phyloP scores from a whole-genome alignment of 1,284 basidiomycete genomes.

The Thecaphora thlaspeos region DNA sequence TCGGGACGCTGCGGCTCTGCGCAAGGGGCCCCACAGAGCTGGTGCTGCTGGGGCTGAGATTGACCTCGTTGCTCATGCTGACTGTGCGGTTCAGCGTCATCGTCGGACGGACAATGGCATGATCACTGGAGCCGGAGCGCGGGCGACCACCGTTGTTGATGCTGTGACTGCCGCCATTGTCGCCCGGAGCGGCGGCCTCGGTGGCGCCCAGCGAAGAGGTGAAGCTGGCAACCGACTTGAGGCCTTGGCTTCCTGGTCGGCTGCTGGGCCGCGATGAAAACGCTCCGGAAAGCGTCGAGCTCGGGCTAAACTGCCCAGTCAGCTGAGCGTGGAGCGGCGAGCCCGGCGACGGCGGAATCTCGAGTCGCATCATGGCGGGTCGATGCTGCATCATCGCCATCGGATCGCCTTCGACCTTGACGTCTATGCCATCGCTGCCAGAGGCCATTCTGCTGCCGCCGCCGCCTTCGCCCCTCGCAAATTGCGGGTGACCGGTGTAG shows the following conservation, averaged over 20 bases:
- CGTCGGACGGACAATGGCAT: conserved; percentile 11
- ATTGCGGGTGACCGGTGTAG: no score
- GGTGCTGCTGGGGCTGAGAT: conserved; percentile 2
- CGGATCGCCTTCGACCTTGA: conserved; percentile 8
- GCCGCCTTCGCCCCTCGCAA: no score
- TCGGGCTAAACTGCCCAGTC: conserved; percentile 27
- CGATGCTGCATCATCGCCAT: conserved; percentile 15
- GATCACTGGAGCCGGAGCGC: conserved; percentile 24
- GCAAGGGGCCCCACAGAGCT: not conserved
- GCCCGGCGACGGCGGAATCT: conserved; percentile 20
- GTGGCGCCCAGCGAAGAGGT: conserved; percentile 29
- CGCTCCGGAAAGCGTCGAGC: conserved; percentile 34
- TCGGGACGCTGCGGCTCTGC: conserved; percentile 31
- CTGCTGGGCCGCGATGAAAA: conserved; percentile 37
- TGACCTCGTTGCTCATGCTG: conserved; percentile 27
- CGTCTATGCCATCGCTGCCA: no score
- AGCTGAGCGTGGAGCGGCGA: conserved; percentile 23
- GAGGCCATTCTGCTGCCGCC: no score
- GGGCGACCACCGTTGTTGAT: conserved; percentile 12
- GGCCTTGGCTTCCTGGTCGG: conserved; percentile 31
- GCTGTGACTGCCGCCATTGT: no score
- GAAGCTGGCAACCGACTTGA: conserved; percentile 41
- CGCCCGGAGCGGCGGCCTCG: conserved; percentile 9
- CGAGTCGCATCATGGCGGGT: conserved; percentile 13
- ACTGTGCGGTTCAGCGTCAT: conserved; percentile 24